These are phyloP conservation scores for Detonula confervacea DNA, from an alignment of 352 stramenopile species.

Conservation along the genomic window DNA sequence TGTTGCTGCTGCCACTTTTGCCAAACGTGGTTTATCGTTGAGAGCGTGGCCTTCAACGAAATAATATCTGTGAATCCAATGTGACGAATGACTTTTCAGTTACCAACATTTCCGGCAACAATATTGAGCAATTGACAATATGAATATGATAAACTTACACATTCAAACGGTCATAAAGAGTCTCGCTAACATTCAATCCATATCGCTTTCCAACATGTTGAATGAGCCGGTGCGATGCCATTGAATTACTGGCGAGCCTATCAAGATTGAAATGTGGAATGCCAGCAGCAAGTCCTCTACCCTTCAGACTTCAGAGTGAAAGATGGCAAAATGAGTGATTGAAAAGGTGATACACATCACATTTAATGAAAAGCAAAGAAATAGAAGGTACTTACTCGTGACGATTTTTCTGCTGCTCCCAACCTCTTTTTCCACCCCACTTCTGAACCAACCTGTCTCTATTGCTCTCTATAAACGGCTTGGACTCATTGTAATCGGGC, in stretches of 20 bases:
- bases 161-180: constrained; percentile 81
- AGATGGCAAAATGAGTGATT: too few species aligned
- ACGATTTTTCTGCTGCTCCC: constrained; percentile 72
- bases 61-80: constrained; percentile 66
- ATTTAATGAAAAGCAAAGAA: neutral
- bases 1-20: constrained; percentile 52
- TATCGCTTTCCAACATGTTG: constrained; percentile 80
- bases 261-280: constrained; percentile 85
- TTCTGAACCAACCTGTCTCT: constrained; percentile 78
- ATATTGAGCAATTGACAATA: neutral
- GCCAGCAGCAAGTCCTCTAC: constrained; percentile 67
- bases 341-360: too few species aligned
- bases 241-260: constrained; percentile 79
- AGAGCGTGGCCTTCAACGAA: constrained; percentile 84
- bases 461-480: constrained; percentile 80
- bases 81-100: constrained; percentile 1
- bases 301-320: constrained; percentile 81
- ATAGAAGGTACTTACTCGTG: constrained; percentile 57
- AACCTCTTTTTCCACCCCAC: constrained; percentile 76
- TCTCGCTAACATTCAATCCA: constrained; percentile 72
- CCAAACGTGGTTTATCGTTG: constrained; percentile 74
- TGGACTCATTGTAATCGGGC: constrained; percentile 73
- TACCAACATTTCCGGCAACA: neutral
- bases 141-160: constrained; percentile 60
- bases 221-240: constrained; percentile 83